These are phyloP conservation scores for Hyaloscypha bicolor DNA, from an alignment of 495 filamentous ascomycete genomes.

Conservation along the genomic window DNA sequence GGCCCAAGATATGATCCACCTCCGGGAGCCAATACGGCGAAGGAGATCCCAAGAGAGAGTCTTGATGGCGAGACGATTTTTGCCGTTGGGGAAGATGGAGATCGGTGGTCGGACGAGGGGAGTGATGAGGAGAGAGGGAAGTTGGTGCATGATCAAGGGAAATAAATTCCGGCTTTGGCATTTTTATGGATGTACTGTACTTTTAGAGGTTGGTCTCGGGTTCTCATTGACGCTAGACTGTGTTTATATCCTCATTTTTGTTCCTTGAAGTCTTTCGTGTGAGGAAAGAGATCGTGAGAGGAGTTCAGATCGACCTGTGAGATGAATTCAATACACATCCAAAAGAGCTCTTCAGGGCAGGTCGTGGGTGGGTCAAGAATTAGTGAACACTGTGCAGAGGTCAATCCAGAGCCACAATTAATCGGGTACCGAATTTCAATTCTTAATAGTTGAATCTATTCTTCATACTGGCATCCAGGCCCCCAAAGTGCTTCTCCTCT, in stretches of 20 bases:
- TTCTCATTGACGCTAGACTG: not conserved
- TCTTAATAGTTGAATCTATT: no score
- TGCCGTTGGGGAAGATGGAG: slow-evolving; percentile 84
- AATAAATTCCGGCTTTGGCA: slow-evolving; percentile 5
- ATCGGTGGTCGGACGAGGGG: slow-evolving; percentile 73
- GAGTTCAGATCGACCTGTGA: no score
- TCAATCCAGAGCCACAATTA: no score
- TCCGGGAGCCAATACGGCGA: slow-evolving; percentile 20
- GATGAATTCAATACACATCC: no score
- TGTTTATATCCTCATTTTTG: not conserved
- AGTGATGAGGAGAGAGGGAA: slow-evolving; percentile 63
- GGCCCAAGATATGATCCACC: slow-evolving; percentile 36
- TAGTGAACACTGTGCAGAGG: no score
- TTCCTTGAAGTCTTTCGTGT: not conserved
- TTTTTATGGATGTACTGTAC: slow-evolving; percentile 18
- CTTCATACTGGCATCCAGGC: no score
- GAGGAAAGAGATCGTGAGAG: no score
- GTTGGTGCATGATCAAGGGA: slow-evolving; percentile 50
- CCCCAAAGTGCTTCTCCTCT: no score
- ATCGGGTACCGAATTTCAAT: no score
- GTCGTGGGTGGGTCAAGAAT: no score
- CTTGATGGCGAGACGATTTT: slow-evolving; percentile 94
- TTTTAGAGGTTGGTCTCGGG: not conserved
- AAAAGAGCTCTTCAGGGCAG: no score
- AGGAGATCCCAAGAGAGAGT: slow-evolving; percentile 57